These are phyloP conservation scores for Pythium phragmiticola DNA, from an alignment of 352 stramenopile genomes.

Conservation along the genomic window DNA sequence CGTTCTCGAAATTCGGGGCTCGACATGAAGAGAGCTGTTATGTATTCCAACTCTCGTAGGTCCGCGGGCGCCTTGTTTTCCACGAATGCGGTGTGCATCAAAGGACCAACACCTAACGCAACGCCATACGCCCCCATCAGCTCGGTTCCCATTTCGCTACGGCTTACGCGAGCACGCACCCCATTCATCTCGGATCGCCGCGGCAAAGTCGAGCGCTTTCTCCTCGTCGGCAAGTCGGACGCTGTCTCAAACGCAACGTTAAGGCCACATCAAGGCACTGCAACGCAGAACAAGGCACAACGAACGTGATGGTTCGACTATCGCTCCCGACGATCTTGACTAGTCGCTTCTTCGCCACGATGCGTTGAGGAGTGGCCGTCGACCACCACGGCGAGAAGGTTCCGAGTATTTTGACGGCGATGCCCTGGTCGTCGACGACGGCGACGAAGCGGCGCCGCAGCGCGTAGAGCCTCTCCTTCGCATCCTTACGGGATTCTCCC, in stretches of 20 bases:
- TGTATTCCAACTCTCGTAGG: conserved; percentile 18
- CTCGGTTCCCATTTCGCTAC: not conserved
- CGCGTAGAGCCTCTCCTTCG: conserved; percentile 15
- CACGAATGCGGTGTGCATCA: conserved; percentile 1
- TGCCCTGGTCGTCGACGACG: conserved; percentile 15
- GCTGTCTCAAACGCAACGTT: not conserved
- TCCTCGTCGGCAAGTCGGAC: conserved; percentile 15
- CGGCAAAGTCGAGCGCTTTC: conserved; percentile 20
- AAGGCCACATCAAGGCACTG: not conserved
- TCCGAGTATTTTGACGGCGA: conserved; percentile 18
- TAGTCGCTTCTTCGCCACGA: conserved; percentile 21
- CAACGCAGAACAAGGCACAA: not conserved
- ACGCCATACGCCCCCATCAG: not conserved
- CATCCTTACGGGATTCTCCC: not conserved
- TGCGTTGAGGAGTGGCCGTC: not conserved
- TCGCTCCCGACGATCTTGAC: conserved; percentile 20
- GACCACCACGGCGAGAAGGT: conserved; percentile 20
- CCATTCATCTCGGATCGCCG: conserved; percentile 12
- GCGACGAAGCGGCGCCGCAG: conserved; percentile 21
- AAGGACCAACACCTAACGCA: conserved; percentile 14
- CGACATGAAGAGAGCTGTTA: conserved; percentile 21
- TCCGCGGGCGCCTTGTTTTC: not conserved
- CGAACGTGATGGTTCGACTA: conserved; percentile 17
- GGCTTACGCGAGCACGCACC: conserved; percentile 3
- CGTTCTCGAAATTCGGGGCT: conserved; percentile 19